These are phyloP conservation scores for Cerioporus squamosus DNA, from an alignment of 1,284 basidiomycete genomes.

Conservation along the genomic window DNA sequence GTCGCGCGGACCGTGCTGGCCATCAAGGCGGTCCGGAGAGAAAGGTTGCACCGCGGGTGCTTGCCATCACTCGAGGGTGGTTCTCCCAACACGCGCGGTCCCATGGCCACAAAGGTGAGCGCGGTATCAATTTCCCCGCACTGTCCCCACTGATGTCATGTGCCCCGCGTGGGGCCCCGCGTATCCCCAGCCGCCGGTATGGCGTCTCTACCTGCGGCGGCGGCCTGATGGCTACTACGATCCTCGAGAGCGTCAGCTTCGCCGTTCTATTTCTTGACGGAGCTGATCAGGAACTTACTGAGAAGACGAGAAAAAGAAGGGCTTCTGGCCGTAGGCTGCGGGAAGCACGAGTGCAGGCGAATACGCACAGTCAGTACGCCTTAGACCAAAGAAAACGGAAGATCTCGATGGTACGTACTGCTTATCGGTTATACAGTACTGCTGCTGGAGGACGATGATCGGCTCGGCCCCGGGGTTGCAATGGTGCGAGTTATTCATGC, in stretches of 20 bases:
- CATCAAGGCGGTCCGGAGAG: conserved; percentile 18
- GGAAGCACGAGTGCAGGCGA: no score
- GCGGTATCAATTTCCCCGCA: conserved; percentile 12
- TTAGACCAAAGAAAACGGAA: no score
- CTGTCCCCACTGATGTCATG: conserved; percentile 14
- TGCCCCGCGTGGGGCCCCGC: conserved; percentile 3
- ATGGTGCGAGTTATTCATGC: not conserved
- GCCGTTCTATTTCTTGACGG: not conserved
- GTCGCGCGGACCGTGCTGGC: conserved; percentile 9
- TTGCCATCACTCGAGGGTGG: conserved; percentile 4
- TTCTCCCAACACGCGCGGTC: conserved; percentile 1
- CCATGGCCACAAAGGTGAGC: conserved; percentile 4
- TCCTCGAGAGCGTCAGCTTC: not conserved
- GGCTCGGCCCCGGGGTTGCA: not conserved
- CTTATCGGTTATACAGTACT: not conserved
- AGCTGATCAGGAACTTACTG: not conserved
- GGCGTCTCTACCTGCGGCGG: not conserved
- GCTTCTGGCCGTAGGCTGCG: no score
- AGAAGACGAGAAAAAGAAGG: no score
- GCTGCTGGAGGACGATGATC: not conserved
- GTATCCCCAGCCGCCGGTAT: conserved; percentile 2
- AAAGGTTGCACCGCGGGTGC: not conserved
- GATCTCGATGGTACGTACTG: no score
- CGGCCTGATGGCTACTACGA: not conserved
- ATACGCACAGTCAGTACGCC: no score